Conservation (phyloP, 805 yeast species). For the Wickerhamomyces sydowiorum region DNA sequence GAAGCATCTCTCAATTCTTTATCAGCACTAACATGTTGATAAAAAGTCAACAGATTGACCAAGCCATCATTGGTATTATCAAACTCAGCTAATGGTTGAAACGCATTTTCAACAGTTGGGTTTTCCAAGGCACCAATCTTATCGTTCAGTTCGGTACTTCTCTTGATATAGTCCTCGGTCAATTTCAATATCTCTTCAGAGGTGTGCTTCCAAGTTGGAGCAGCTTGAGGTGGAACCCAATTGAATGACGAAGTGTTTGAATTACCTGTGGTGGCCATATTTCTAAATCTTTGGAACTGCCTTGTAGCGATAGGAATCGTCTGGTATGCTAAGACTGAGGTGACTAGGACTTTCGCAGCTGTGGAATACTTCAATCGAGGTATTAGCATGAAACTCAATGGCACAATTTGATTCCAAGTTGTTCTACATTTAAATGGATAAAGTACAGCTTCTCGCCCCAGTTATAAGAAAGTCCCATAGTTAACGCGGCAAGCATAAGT, state of each 20-base stretch:
- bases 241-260: neutral
- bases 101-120: slow-evolving; percentile 52
- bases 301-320: neutral
- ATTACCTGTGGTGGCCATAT: slow-evolving; percentile 4
- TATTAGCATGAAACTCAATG: neutral
- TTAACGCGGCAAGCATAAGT: too few species aligned
- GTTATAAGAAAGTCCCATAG: too few species aligned
- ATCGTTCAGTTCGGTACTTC: slow-evolving; percentile 44
- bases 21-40: slow-evolving; percentile 64
- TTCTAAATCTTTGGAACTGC: neutral
- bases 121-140: slow-evolving; percentile 39
- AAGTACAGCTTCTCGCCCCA: too few species aligned
- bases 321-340: neutral
- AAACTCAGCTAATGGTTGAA: slow-evolving; percentile 44
- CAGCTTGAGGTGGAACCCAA: slow-evolving; percentile 15
- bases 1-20: slow-evolving; percentile 70
- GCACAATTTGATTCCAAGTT: too few species aligned
- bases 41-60: slow-evolving; percentile 54
- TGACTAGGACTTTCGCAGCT: neutral
- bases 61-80: slow-evolving; percentile 44
- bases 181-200: slow-evolving; percentile 39
- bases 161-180: slow-evolving; percentile 39
- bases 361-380: neutral
- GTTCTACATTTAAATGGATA: too few species aligned
- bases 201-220: slow-evolving; percentile 56